phyloP scores from a whole-genome alignment of 208 protist species.

The Trypanosoma avium region DNA sequence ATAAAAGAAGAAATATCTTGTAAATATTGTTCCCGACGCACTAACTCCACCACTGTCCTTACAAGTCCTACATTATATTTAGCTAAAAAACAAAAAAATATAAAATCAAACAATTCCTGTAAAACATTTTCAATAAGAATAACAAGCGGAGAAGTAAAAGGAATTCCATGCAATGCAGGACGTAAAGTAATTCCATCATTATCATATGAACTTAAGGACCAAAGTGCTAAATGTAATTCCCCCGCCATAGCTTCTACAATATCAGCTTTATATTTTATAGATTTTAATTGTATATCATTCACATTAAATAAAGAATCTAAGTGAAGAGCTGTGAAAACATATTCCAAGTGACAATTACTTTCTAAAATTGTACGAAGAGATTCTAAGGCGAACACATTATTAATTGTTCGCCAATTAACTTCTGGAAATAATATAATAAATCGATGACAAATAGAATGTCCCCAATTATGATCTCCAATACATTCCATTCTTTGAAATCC shows the following conservation, averaged over 20 bases:
- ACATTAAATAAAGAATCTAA: neutral
- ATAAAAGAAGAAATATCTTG: conserved; percentile 9
- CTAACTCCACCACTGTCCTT: conserved; percentile 9
- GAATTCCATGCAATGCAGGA: conserved; percentile 13
- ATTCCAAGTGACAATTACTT: conserved; percentile 27
- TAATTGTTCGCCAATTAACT: conserved; percentile 17
- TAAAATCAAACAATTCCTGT: conserved; percentile 17
- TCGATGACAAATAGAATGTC: conserved; percentile 19
- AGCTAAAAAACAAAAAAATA: conserved; percentile 19
- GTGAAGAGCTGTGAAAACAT: conserved; percentile 15
- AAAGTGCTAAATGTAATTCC: conserved; percentile 23
- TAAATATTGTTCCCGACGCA: conserved; percentile 20
- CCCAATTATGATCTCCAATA: conserved; percentile 38
- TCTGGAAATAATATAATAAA: conserved; percentile 25
- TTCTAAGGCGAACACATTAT: conserved; percentile 10
- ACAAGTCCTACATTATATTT: conserved; percentile 2
- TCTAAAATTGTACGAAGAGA: conserved; percentile 27
- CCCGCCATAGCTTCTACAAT: conserved; percentile 26
- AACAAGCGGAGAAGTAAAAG: conserved; percentile 5
- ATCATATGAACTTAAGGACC: conserved; percentile 17
- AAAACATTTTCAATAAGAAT: conserved; percentile 8
- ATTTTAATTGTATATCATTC: conserved; percentile 1
- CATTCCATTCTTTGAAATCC: conserved; percentile 31
- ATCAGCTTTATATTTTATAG: conserved; percentile 28
- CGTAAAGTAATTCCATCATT: conserved; percentile 16